Base-by-base conservation (phyloP, 306 rosid genomes). In the Myrica gale region DNA sequence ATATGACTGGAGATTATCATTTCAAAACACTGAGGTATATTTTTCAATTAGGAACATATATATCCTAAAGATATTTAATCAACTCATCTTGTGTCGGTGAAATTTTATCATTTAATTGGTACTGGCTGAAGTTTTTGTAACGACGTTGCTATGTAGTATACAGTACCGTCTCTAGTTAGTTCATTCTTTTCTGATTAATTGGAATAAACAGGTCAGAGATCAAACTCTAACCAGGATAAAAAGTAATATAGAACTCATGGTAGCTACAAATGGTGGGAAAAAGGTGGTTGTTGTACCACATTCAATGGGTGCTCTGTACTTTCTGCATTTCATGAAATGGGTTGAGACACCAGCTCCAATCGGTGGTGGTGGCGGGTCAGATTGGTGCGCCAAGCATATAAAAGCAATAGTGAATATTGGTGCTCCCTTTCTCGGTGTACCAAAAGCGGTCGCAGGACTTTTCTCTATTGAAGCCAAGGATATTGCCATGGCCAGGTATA, bases 321-420 rank as follows among this genome's bases (percentile, higher is more conserved):
- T 91, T 81, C 85, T 91, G 78, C 97, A 91, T 85, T 91, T 91
- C 79, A 91, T 91, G 94, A 91, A 91, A 76, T 91, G 97, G 97
- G 97, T 89, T 78, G 97, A 91, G 82, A 88, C 94, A 66, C 97
- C 94, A 20, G 80, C 69, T 53, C 94, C 97, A 42, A 74, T 83
- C 91, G 97, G 97, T 56, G 97, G 94, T 80, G 94, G 92, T 65
- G 97, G 97, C 63, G 97, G 97, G 54, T 83, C 89, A 41, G 85
- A 91, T 82, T 91, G 97, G 97, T 91, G 97, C 69, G 92, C 97
- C 39, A 89, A 82, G 84, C 97, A 91, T 76, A 86, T 91, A 61
- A 89, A 89, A 84, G 89, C 97, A 37, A 83, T 91, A 60, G 71
- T 83, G 90, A 91, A 91, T 82, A 89, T 91, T 62, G 97, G 97